Conservation (phyloP, 78 protist genomes). For the Salpingoeca rosetta region DNA sequence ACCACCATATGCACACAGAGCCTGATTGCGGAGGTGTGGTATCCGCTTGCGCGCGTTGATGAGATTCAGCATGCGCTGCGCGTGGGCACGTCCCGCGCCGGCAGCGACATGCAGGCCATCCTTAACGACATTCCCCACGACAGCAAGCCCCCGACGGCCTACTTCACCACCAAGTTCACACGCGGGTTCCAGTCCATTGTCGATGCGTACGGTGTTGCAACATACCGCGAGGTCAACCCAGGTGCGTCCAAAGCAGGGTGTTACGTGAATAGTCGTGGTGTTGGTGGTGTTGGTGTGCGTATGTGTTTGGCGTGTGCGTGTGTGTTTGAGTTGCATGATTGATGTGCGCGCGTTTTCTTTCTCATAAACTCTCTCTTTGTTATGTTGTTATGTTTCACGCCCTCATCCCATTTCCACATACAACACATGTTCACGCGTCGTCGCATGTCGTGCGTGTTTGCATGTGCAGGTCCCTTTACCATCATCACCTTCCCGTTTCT, state of each 20-base stretch:
- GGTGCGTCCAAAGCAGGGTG: no score
- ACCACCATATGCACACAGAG: no score
- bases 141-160: conserved; percentile 77
- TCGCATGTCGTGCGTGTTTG: no score
- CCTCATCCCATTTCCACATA: no score
- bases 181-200: conserved; percentile 72
- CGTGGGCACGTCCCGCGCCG: conserved; percentile 14
- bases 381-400: neutral
- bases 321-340: neutral
- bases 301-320: no score
- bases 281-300: no score
- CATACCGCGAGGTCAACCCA: conserved; percentile 83
- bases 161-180: conserved; percentile 47
- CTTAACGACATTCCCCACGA: neutral
- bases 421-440: no score
- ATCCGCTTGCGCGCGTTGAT: neutral
- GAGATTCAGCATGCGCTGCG: conserved; percentile 21
- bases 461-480: conserved; percentile 76
- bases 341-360: neutral
- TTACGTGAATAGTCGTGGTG: no score
- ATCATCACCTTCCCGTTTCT: conserved; percentile 99
- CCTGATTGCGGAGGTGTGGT: neutral
- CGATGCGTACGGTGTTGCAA: conserved; percentile 81
- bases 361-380: conserved; percentile 29
- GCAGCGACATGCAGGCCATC: conserved; percentile 14